These are phyloP conservation scores for Apiospora arundinis DNA, from an alignment of 2,329 filamentous ascomycete species.

Conservation along the genomic window DNA sequence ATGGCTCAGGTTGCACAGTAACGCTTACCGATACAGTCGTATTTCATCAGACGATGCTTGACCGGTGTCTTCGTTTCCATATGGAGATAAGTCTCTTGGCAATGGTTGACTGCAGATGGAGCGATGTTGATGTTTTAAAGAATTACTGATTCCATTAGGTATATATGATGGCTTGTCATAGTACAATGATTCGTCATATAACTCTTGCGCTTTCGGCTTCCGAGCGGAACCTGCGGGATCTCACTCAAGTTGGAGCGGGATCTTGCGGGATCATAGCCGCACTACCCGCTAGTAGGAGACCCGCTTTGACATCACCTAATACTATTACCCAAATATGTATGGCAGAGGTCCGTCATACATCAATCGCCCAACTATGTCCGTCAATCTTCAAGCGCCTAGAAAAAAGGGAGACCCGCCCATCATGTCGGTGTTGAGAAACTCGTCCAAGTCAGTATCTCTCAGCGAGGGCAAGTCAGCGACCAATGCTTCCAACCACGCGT, in stretches of 20 bases:
- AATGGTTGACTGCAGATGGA: neutral
- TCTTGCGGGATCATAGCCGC: neutral
- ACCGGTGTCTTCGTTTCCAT: neutral
- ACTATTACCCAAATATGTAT: neutral
- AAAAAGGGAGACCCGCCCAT: neutral
- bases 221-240: conserved; percentile 14
- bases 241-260: neutral
- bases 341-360: neutral
- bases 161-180: neutral
- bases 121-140: neutral
- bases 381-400: neutral
- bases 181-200: neutral
- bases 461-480: conserved; percentile 14
- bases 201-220: neutral
- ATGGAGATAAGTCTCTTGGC: neutral
- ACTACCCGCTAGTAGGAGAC: neutral
- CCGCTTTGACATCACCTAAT: neutral
- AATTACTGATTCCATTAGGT: too few species aligned
- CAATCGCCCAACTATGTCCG: too few species aligned
- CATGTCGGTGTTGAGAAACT: conserved; percentile 7
- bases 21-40: neutral
- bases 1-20: neutral
- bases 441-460: neutral
- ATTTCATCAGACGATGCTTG: neutral
- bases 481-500: conserved; percentile 14